A percentile compares a stretch with the other conserved stretches of the same genome.
Evolutionary conservation across 2,329 filamentous ascomycete genomes (phyloP).

Genomic region (Ophiostoma angusticollis): DNA sequence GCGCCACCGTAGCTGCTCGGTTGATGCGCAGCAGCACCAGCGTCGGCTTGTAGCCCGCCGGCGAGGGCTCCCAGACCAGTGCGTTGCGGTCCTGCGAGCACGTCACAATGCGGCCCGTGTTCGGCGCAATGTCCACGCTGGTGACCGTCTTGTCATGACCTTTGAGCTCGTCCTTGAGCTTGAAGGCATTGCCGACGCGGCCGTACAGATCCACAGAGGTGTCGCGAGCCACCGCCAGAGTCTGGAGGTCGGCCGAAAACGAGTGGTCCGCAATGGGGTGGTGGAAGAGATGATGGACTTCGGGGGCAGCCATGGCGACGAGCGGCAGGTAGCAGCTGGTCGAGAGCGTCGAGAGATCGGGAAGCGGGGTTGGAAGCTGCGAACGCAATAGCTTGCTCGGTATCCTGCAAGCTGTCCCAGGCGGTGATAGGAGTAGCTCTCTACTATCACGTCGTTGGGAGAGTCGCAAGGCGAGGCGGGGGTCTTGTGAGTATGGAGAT

Average conservation of each 20-base stretch:
- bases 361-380: no score
- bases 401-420: constrained; percentile 2
- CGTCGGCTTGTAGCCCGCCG: constrained; percentile 88
- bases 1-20: constrained; percentile 87
- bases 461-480: neutral
- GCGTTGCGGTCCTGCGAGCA: constrained; percentile 98
- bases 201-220: constrained; percentile 81
- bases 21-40: constrained; percentile 95
- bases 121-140: constrained; percentile 86
- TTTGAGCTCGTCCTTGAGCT: constrained; percentile 81
- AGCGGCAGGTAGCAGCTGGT: constrained; percentile 6
- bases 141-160: constrained; percentile 97
- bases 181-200: constrained; percentile 59
- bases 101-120: constrained; percentile 85
- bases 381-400: no score
- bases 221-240: constrained; percentile 82
- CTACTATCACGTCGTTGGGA: constrained; percentile 59
- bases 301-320: constrained; percentile 62
- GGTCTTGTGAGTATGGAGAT: neutral
- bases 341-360: no score
- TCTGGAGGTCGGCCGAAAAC: constrained; percentile 83
- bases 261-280: constrained; percentile 94
- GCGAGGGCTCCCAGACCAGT: constrained; percentile 93
- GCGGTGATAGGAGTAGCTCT: constrained; percentile 88
- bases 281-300: constrained; percentile 96